Evolutionary conservation across 163 green algal genomes (phyloP), one percentile per base, ranked within the genome.

Genomic region (Chlorella variabilis): DNA sequence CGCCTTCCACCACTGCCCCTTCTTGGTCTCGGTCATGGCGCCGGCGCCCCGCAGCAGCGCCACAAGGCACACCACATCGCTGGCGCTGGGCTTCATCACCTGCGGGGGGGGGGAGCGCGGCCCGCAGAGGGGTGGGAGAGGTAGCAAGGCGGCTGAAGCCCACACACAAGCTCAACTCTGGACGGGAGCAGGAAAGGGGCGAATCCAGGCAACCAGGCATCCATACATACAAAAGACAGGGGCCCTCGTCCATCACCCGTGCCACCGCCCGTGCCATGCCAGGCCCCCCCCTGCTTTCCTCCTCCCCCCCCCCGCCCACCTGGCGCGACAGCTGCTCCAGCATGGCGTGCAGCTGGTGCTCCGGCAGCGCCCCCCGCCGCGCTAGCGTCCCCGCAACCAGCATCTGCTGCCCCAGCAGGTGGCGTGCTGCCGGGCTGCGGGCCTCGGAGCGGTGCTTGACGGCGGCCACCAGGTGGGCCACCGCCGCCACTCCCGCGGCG

Each of bases 301-400:
- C n/a, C n/a, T n/a, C n/a, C n/a, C n/a, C n/a, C n/a, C n/a, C n/a
- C n/a, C 11, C 29, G 17, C 68, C n/a, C 48, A 77, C 70, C 71
- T 79, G 71, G 18, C 71, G 71, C 2, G 71, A 51, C 71, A 79
- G 38, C 36, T 68, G 51, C 54, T 79, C 71, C 54, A 79, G 71
- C 71, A 79, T 25, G 11, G 34, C 15, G 11, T 79, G 71, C 51
- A 79, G 71, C 71, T 79, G 71, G 17, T 13, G 49, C 71, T 69
- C 54, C 3, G 71, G 51, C 51, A 79, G 36, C 54, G n/a, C 36
- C 13, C 54, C 71, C 1, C 71, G 33, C 71, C 21, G 48, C 25
- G 51, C 54, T 38, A 68, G 51, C 54, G 15, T 17, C 25, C 71
- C 71, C 0, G 71, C 71, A 34, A 79, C 34, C 71, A 79, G 71